Evolutionary conservation across 2,329 filamentous ascomycete species (phyloP), one percentile per base, ranked within the genome.

Genomic region (Xylaria sp.): DNA sequence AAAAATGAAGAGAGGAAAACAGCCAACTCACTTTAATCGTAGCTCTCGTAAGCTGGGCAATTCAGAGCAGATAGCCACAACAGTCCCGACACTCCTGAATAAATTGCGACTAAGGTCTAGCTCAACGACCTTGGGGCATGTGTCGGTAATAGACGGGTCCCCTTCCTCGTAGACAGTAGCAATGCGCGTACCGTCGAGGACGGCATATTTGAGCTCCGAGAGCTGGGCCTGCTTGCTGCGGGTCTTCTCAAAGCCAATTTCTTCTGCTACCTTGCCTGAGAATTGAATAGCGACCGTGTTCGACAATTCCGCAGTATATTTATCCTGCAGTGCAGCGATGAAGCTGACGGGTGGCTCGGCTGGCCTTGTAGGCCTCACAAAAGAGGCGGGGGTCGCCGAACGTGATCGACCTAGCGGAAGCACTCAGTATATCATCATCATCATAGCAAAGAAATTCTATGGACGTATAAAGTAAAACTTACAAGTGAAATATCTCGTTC

Each of bases 221-320:
- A 98, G 84, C 76, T 91, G 85, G 73, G 94, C 91, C 76, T 97
- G 90, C 80, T 94, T 89, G 72, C 87, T 87, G 51, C 92, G 89
- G 73, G 97, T 93, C 84, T 97, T 97, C 74, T 97, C 94, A 74
- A 98, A 98, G 36, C 96, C 96, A 40, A 98, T 89, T 81, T 98
- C 95, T 81, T 98, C 92, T 5, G 93, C 95, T 20, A 94, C 87
- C 81, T 98, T 98, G 44, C 80, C 92, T 81, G 84, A 97, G 85
- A 85, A 91, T 63, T 85, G 82, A 70, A 97, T 91, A 58, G 85
- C 84, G 7, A 81, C 78, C 13, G 81, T 76, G 33, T 79, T 74
- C 9, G 78, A 75, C 15, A 81, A 79, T 66, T 90, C 87, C 2
- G 89, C 87, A 3, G 91, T 92, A 79, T 99, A 99, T 82, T 97